Evolutionary conservation across 768 basidiomycete species (phyloP), one percentile per base, ranked within the genome.

Genomic region (Boletus fagicola): DNA sequence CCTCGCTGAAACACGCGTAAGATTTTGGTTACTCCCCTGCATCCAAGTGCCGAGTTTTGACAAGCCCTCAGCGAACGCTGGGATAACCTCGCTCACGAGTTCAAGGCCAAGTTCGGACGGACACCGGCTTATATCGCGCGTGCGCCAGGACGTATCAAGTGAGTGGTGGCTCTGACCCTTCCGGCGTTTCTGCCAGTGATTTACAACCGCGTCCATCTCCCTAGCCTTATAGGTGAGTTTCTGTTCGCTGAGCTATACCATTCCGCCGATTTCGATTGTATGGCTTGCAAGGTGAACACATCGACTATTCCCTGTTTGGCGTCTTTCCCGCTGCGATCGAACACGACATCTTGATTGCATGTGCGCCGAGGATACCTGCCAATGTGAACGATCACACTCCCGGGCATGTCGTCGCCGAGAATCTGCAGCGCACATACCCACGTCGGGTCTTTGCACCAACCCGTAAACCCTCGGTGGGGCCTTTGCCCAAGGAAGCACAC

Each of bases 311-410:
- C 0, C 75, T 92, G 28, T 92, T 92, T 62, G 92, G 92, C 4
- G 90, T 90, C 9, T 79, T 94, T 36, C 93, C 92, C 16, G 81
- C 87, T n/a, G 92, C 92, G 0, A 81, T 94, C 39, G 92, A 92
- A 61, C 83, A 83, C 51, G 93, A 93, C 69, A 86, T 93, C 62
- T 77, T 94, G 51, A 87, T 94, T 54, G 91, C 92, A 0, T 86
- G 82, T 72, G 84, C 80, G 33, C 79, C 79, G n/a, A 78, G 69
- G 56, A 28, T 59, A 30, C 11, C 65, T 53, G 43, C 47, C 61
- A 22, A 54, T 0, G 35, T 26, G 12, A 22, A 54, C 57, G n/a
- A 63, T 9, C 66, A 75, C 53, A 45, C 68, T 0, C 77, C 81
- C 2, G 85, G 87, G 36, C 76, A 76, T 42, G 87, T 90, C 12